phyloP scores from a whole-genome alignment of 2,329 filamentous ascomycete genomes.

The Ophiosphaerella narmari region DNA sequence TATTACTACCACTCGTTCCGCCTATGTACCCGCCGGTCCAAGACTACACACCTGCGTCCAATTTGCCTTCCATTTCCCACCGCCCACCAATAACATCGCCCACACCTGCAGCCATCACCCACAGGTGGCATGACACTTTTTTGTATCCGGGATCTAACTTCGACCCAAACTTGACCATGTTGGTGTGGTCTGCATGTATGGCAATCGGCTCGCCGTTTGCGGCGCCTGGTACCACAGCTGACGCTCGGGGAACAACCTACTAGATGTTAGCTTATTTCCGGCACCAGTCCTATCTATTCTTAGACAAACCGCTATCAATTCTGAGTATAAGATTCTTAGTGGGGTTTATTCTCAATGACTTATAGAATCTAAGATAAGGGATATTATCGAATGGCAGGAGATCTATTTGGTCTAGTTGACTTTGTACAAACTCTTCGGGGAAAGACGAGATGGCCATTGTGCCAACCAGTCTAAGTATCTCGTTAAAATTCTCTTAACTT shows the following conservation, averaged over 20 bases:
- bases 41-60: slow-evolving; percentile 20
- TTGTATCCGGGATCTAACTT: slow-evolving; percentile 24
- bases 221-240: slow-evolving; percentile 43
- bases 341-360: no score
- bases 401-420: no score
- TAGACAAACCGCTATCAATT: no score
- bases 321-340: no score
- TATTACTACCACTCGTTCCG: not conserved
- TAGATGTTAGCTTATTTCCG: no score
- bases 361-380: no score
- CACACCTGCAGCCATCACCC: slow-evolving; percentile 18
- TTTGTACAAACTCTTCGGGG: no score
- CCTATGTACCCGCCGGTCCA: not conserved
- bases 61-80: slow-evolving; percentile 15
- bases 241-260: slow-evolving; percentile 43
- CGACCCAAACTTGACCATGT: slow-evolving; percentile 42
- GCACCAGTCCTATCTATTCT: no score
- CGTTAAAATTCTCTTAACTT: no score
- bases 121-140: slow-evolving; percentile 22
- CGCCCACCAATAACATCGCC: slow-evolving; percentile 5
- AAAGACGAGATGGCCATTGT: no score
- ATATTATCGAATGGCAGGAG: no score
- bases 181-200: slow-evolving; percentile 41
- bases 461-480: no score
- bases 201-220: slow-evolving; percentile 37